A percentile compares a stretch with the other conserved stretches of the same genome.
Conservation (phyloP, 106 monocot species). For the Allium fistulosum region DNA sequence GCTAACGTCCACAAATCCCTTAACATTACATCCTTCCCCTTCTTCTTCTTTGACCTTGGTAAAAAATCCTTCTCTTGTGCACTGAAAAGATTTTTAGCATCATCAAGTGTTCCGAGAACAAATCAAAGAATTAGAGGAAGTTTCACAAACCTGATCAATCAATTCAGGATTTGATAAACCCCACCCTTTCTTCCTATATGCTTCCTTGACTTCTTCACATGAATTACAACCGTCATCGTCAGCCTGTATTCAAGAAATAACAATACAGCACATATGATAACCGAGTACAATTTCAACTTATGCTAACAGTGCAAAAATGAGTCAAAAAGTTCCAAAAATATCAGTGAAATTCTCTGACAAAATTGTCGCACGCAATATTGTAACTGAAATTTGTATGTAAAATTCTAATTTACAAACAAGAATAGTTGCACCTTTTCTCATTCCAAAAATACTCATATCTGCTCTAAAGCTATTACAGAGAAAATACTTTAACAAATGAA, state of each 20-base stretch:
- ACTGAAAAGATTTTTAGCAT: too few species aligned
- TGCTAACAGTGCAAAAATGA: neutral
- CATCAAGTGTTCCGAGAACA: too few species aligned
- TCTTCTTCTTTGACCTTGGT: slow-evolving; percentile 54
- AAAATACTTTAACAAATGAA: too few species aligned
- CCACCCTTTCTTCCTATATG: slow-evolving; percentile 98
- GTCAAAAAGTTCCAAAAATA: neutral
- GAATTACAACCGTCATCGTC: slow-evolving; percentile 95
- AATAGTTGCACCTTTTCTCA: too few species aligned
- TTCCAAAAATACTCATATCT: too few species aligned
- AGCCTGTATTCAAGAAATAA: slow-evolving; percentile 24
- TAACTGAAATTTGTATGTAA: too few species aligned
- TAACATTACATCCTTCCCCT: slow-evolving; percentile 74
- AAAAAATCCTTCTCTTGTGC: too few species aligned
- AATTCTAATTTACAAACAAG: too few species aligned
- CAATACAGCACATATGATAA: too few species aligned
- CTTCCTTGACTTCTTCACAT: slow-evolving; percentile 97
- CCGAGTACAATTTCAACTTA: too few species aligned
- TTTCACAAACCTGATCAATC: slow-evolving; percentile 71
- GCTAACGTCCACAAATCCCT: slow-evolving; percentile 65
- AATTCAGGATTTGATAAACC: slow-evolving; percentile 77
- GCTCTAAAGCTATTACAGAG: too few species aligned
- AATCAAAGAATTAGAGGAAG: slow-evolving; percentile 1
- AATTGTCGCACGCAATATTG: too few species aligned
- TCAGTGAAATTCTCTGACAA: neutral